Conservation (phyloP, 495 filamentous ascomycete species). For the Penicillium nucicola region DNA sequence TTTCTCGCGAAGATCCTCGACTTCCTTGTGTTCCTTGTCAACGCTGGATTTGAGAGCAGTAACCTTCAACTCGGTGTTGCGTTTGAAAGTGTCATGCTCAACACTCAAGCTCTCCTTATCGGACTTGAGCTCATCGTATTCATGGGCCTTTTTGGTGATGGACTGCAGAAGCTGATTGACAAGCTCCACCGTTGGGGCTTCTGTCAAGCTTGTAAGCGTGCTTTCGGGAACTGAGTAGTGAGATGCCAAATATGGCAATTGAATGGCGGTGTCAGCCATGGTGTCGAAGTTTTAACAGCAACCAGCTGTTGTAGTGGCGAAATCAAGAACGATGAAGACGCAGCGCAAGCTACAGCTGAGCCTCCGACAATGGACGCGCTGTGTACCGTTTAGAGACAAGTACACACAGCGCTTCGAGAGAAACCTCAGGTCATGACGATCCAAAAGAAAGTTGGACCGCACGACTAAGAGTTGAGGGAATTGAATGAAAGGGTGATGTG, state of each 20-base stretch:
- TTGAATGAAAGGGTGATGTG: slow-evolving; percentile 7
- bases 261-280: slow-evolving; percentile 75
- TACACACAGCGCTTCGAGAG: slow-evolving; percentile 18
- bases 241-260: slow-evolving; percentile 70
- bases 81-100: slow-evolving; percentile 87
- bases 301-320: slow-evolving; percentile 8
- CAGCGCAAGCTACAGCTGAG: slow-evolving; percentile 10
- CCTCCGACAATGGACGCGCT: slow-evolving; percentile 10
- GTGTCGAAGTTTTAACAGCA: slow-evolving; percentile 27
- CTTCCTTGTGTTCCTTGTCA: slow-evolving; percentile 78
- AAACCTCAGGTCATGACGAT: slow-evolving; percentile 21
- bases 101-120: slow-evolving; percentile 84
- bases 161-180: slow-evolving; percentile 64
- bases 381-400: slow-evolving; percentile 18
- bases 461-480: background rate
- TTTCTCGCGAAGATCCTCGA: slow-evolving; percentile 72
- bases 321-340: background rate
- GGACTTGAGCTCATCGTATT: slow-evolving; percentile 72
- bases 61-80: slow-evolving; percentile 73
- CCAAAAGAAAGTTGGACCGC: slow-evolving; percentile 1
- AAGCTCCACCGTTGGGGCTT: slow-evolving; percentile 74
- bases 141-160: slow-evolving; percentile 71
- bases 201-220: slow-evolving; percentile 61
- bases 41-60: slow-evolving; percentile 74
- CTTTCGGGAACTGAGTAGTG: slow-evolving; percentile 70